Conservation (phyloP, 768 basidiomycete genomes). For the Podaxis pistillaris region DNA sequence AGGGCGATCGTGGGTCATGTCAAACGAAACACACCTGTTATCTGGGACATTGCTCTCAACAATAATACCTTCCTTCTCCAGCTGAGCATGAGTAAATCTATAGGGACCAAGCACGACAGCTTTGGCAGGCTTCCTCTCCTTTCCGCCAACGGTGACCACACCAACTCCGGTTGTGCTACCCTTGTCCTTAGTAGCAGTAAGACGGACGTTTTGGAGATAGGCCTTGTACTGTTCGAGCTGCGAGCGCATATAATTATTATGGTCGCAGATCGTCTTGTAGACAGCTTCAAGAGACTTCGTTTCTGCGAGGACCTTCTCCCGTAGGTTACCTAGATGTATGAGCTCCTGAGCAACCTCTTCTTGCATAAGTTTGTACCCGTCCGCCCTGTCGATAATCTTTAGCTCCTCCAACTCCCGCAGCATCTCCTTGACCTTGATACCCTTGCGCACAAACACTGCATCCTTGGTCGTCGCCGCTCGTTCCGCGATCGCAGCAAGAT, state of each 20-base stretch:
- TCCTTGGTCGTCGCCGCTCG: constrained; percentile 97
- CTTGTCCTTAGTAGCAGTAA: constrained; percentile 87
- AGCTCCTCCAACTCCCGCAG: constrained; percentile 91
- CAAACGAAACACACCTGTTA: constrained; percentile 65
- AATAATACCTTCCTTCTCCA: constrained; percentile 99
- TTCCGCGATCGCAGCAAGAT: constrained; percentile 87
- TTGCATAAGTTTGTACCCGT: constrained; percentile 93
- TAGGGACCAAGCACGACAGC: constrained; percentile 90
- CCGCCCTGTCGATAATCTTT: constrained; percentile 76
- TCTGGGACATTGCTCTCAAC: constrained; percentile 99
- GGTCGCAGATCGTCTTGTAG: constrained; percentile 99
- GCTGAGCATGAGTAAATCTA: constrained; percentile 94
- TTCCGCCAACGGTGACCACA: constrained; percentile 93
- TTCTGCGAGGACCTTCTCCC: constrained; percentile 93
- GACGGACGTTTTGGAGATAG: constrained; percentile 95
- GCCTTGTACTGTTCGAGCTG: constrained; percentile 99
- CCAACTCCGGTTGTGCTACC: constrained; percentile 87
- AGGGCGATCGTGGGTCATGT: neutral
- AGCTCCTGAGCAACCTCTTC: constrained; percentile 97
- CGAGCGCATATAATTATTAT: constrained; percentile 94
- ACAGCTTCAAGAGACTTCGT: constrained; percentile 92
- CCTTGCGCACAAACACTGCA: constrained; percentile 90
- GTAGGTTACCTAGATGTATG: constrained; percentile 91
- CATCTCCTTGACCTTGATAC: constrained; percentile 99
- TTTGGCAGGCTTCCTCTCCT: constrained; percentile 92